Evolutionary conservation across 2,329 filamentous ascomycete species (phyloP).

Genomic region (Onygena corvina): DNA sequence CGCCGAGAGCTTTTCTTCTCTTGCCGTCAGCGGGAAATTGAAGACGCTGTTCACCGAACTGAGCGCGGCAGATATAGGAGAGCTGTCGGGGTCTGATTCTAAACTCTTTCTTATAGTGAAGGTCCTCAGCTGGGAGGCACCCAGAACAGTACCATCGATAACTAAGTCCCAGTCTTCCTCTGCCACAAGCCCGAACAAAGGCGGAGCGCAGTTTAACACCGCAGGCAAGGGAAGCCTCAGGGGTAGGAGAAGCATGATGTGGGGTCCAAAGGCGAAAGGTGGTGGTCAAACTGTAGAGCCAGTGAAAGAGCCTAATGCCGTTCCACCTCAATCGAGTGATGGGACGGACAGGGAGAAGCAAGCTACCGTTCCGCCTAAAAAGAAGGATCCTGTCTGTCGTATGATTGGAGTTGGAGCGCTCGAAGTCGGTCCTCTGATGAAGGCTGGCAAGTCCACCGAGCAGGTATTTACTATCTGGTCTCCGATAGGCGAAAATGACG

Average conservation of each 20-base stretch:
- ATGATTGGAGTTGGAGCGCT: slow-evolving; percentile 67
- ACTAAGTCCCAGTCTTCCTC: slow-evolving; percentile 24
- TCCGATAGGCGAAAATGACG: slow-evolving; percentile 43
- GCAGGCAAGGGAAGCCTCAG: slow-evolving; percentile 28
- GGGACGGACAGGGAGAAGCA: slow-evolving; percentile 22
- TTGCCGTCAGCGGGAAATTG: slow-evolving; percentile 55
- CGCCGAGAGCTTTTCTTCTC: slow-evolving; percentile 55
- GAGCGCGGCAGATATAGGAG: slow-evolving; percentile 60
- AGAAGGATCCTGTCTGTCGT: slow-evolving; percentile 43
- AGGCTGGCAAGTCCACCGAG: slow-evolving; percentile 58
- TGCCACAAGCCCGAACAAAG: slow-evolving; percentile 24
- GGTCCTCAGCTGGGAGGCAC: slow-evolving; percentile 51
- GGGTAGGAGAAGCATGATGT: slow-evolving; percentile 36
- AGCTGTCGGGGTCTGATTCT: slow-evolving; percentile 49
- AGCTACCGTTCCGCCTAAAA: slow-evolving; percentile 20
- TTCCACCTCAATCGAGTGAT: slow-evolving; percentile 23
- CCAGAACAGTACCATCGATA: slow-evolving; percentile 20
- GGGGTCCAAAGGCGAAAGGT: slow-evolving; percentile 27
- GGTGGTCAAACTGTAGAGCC: slow-evolving; percentile 22
- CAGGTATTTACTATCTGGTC: slow-evolving; percentile 69
- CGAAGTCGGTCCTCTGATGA: slow-evolving; percentile 63
- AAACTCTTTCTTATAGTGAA: slow-evolving; percentile 77
- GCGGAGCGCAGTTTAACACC: slow-evolving; percentile 21
- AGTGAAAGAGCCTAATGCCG: slow-evolving; percentile 20
- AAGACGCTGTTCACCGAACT: slow-evolving; percentile 83